Percentiles rank a stretch among this genome's conserved stretches.
Evolutionary conservation across 2,329 filamentous ascomycete species (phyloP).

Genomic region (Trichoderma sp.): DNA sequence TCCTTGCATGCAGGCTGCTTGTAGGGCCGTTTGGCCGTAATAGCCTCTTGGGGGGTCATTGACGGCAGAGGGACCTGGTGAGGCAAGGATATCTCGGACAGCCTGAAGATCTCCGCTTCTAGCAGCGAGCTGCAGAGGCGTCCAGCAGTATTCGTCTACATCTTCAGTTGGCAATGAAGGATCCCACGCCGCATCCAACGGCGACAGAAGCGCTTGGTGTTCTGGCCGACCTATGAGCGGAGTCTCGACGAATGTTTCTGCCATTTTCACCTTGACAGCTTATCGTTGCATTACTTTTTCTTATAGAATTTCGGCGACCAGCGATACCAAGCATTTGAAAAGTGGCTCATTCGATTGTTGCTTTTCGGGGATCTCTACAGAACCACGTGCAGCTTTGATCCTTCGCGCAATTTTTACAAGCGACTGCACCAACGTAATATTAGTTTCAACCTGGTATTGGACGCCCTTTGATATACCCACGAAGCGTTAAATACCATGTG

Average conservation of each 20-base stretch:
- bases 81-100: constrained; percentile 33
- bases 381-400: constrained; percentile 7
- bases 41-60: constrained; percentile 39
- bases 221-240: not conserved
- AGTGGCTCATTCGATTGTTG: not conserved
- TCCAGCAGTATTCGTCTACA: constrained; percentile 31
- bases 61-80: constrained; percentile 32
- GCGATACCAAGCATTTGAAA: not conserved
- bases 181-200: constrained; percentile 19
- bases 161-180: constrained; percentile 16
- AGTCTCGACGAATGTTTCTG: not conserved
- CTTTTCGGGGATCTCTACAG: not conserved
- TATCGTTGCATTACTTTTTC: no score
- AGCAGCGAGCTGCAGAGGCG: constrained; percentile 39
- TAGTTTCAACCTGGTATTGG: not conserved
- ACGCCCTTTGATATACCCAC: not conserved
- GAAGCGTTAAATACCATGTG: not conserved
- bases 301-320: not conserved
- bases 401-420: not conserved
- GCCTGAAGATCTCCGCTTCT: constrained; percentile 35
- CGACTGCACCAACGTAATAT: not conserved
- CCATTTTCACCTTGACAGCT: not conserved
- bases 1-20: constrained; percentile 38
- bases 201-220: not conserved
- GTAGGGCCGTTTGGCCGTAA: constrained; percentile 42